Percentiles rank a stretch among this genome's conserved stretches.
Conservation (phyloP, 2,329 filamentous ascomycete genomes). For the Claviceps spartinae region DNA sequence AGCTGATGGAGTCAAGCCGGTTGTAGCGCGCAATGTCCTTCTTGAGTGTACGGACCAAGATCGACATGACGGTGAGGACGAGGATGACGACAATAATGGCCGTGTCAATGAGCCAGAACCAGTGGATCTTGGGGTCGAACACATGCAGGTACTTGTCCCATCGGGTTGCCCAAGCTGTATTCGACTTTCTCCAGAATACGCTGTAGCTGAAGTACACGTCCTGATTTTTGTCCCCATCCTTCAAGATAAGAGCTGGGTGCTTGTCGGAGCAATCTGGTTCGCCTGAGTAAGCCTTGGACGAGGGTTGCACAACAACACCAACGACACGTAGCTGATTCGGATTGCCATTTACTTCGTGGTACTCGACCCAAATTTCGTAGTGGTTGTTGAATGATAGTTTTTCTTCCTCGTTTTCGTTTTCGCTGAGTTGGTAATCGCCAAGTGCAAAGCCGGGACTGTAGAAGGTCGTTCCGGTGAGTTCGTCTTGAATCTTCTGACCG, state of each 20-base stretch:
- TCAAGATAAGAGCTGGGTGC: conserved; percentile 47
- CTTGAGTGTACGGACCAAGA: conserved; percentile 72
- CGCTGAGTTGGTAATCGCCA: conserved; percentile 38
- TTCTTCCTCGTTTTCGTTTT: conserved; percentile 38
- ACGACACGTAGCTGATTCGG: conserved; percentile 71
- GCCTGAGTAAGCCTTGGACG: conserved; percentile 49
- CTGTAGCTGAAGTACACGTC: conserved; percentile 80
- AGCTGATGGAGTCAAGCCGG: conserved; percentile 75
- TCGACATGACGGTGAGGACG: conserved; percentile 82
- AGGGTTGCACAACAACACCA: conserved; percentile 77
- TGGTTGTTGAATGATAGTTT: conserved; percentile 73
- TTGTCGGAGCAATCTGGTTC: conserved; percentile 49
- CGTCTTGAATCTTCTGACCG: conserved; percentile 68
- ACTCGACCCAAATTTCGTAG: conserved; percentile 87
- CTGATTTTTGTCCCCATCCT: conserved; percentile 37
- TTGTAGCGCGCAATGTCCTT: conserved; percentile 98
- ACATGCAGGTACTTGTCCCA: conserved; percentile 99
- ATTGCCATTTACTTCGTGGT: conserved; percentile 61
- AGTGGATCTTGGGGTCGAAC: conserved; percentile 95
- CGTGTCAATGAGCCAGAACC: conserved; percentile 96
- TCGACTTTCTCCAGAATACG: conserved; percentile 73
- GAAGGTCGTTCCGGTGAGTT: conserved; percentile 62
- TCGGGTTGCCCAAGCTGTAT: conserved; percentile 85
- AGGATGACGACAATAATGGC: conserved; percentile 89
- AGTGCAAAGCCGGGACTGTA: conserved; percentile 73